phyloP scores from a whole-genome alignment of 495 filamentous ascomycete species.

The Aspergillus biplanus region DNA sequence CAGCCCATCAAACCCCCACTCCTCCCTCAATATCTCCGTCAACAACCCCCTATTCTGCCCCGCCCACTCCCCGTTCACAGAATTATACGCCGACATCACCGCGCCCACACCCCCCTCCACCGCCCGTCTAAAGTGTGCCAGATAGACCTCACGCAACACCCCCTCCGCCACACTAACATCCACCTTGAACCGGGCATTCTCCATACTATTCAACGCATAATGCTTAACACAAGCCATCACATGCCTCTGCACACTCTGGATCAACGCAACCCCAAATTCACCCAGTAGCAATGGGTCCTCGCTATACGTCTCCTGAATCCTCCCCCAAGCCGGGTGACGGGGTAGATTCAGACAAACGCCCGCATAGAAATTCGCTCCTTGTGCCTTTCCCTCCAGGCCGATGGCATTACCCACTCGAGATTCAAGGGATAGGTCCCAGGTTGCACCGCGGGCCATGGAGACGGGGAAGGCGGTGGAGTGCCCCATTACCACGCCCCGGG shows the following conservation, averaged over 20 bases:
- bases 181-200: conserved; percentile 22
- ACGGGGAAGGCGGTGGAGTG: conserved; percentile 22
- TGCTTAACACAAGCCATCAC: conserved; percentile 28
- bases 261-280: conserved; percentile 16
- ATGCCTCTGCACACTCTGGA: conserved; percentile 19
- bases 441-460: conserved; percentile 26
- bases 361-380: conserved; percentile 23
- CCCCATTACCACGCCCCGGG: conserved; percentile 20
- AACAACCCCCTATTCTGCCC: conserved; percentile 19
- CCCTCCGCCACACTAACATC: conserved; percentile 22
- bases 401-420: conserved; percentile 21
- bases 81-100: conserved; percentile 26
- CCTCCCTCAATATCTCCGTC: conserved; percentile 17
- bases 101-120: conserved; percentile 18
- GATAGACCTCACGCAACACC: conserved; percentile 24
- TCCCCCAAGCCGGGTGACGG: conserved; percentile 26
- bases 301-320: conserved; percentile 23
- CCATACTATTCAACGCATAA: conserved; percentile 26
- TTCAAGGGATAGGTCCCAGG: conserved; percentile 22
- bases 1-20: conserved; percentile 24
- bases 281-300: conserved; percentile 23
- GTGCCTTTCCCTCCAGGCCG: conserved; percentile 24
- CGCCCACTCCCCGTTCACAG: conserved; percentile 27
- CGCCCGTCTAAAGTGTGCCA: conserved; percentile 18
- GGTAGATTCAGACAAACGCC: conserved; percentile 27